Evolutionary conservation across 768 basidiomycete species (phyloP).

Genomic region (Artomyces pyxidatus): DNA sequence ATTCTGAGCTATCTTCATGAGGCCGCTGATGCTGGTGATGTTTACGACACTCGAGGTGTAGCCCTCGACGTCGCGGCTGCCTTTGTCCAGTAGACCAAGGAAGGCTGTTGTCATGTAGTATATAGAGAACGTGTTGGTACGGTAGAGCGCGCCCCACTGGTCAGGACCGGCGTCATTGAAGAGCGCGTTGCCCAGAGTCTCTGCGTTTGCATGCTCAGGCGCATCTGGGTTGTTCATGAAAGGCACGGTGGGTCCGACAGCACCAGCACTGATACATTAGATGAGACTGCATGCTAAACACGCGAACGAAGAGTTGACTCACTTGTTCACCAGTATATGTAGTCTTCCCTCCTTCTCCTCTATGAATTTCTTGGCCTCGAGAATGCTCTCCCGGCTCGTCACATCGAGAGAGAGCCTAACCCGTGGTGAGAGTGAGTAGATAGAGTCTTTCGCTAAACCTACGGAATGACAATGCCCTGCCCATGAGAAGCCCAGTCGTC

Average conservation of each 20-base stretch:
- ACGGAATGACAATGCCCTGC: conserved; percentile 54
- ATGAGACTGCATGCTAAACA: background rate
- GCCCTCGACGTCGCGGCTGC: conserved; percentile 47
- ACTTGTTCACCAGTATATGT: conserved; percentile 84
- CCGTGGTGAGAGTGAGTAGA: background rate
- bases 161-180: conserved; percentile 62
- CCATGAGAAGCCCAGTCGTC: conserved; percentile 33
- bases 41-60: conserved; percentile 67
- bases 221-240: conserved; percentile 51
- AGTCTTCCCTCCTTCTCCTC: conserved; percentile 57
- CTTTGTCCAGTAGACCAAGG: conserved; percentile 66
- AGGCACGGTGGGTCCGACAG: conserved; percentile 51
- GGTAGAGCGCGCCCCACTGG: conserved; percentile 53
- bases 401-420: conserved; percentile 61
- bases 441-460: conserved; percentile 17
- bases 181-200: conserved; percentile 57
- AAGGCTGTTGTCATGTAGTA: conserved; percentile 75
- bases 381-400: conserved; percentile 61
- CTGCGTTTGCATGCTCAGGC: conserved; percentile 54
- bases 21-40: conserved; percentile 70
- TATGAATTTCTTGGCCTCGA: conserved; percentile 42
- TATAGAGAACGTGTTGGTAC: conserved; percentile 65
- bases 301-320: conserved; percentile 13
- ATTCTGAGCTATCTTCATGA: conserved; percentile 62
- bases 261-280: conserved; percentile 51